A percentile compares a stretch with the other conserved stretches of the same genome.
Conservation (phyloP, 352 stramenopile genomes). For the Phytophthora lateralis region DNA sequence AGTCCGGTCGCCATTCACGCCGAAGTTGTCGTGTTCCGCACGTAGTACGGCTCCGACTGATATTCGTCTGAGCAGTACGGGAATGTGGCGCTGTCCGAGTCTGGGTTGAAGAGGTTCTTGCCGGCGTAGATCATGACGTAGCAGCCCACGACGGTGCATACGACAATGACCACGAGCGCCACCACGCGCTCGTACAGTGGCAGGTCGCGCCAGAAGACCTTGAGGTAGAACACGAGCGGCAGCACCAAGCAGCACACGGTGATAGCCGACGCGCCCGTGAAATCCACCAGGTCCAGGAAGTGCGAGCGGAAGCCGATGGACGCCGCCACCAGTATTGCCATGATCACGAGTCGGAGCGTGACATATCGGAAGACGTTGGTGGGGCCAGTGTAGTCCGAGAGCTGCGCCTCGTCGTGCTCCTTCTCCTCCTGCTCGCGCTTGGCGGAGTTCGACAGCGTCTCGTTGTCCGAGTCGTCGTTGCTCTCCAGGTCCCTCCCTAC, state of each 20-base stretch:
- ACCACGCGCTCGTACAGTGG: conserved; percentile 46
- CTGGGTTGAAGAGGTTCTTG: conserved; percentile 36
- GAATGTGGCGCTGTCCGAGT: conserved; percentile 28
- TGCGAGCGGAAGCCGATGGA: conserved; percentile 46
- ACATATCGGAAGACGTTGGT: conserved; percentile 39
- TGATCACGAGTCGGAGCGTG: conserved; percentile 41
- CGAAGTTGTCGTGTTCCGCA: conserved; percentile 27
- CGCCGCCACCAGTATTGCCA: conserved; percentile 40
- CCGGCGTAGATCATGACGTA: conserved; percentile 43
- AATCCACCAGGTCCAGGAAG: conserved; percentile 54
- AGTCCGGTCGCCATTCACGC: conserved; percentile 24
- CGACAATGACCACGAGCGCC: conserved; percentile 38
- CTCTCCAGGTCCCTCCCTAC: conserved; percentile 22
- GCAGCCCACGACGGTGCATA: conserved; percentile 41
- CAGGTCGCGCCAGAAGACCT: conserved; percentile 46
- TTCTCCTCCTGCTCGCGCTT: conserved; percentile 33
- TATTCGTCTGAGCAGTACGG: conserved; percentile 27
- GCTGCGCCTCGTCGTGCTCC: conserved; percentile 36
- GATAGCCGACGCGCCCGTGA: conserved; percentile 51
- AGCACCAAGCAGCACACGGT: conserved; percentile 53
- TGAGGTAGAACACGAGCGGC: conserved; percentile 56
- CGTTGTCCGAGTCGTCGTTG: conserved; percentile 30
- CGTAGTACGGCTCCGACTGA: conserved; percentile 31
- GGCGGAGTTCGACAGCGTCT: conserved; percentile 29
- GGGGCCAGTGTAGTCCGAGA: conserved; percentile 36